These are phyloP conservation scores for Drosera spatulata DNA, from an alignment of 179 eudicot species.

Conservation along the genomic window DNA sequence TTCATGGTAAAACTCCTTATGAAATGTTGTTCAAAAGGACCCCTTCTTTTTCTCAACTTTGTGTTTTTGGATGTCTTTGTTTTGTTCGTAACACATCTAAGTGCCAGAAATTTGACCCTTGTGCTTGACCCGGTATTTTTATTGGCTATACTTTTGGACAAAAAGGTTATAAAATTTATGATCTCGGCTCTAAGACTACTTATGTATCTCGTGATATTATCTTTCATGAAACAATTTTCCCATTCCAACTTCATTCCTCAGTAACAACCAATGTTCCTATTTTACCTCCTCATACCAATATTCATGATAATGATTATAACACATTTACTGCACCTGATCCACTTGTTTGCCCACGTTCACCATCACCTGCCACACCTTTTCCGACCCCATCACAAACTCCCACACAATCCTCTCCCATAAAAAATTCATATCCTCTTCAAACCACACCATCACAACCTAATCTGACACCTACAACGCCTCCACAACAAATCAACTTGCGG, in stretches of 20 bases:
- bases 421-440: too few species aligned
- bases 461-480: background rate
- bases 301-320: background rate
- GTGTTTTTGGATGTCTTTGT: background rate
- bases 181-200: background rate
- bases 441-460: background rate
- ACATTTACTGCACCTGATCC: background rate
- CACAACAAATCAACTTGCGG: background rate
- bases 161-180: slow-evolving; percentile 4
- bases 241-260: background rate
- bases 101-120: background rate
- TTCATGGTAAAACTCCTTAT: background rate
- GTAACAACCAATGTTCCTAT: background rate
- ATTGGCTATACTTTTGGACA: background rate
- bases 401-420: too few species aligned
- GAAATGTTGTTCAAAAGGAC: background rate
- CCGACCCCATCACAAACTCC: too few species aligned
- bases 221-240: slow-evolving; percentile 1
- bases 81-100: background rate
- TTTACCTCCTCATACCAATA: background rate
- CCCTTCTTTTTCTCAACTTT: background rate
- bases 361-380: too few species aligned
- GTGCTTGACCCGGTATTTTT: background rate
- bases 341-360: too few species aligned
- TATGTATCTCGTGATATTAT: slow-evolving; percentile 1